These are phyloP conservation scores for Trypanosoma caninum DNA, from an alignment of 208 protist genomes.

Conservation along the genomic window DNA sequence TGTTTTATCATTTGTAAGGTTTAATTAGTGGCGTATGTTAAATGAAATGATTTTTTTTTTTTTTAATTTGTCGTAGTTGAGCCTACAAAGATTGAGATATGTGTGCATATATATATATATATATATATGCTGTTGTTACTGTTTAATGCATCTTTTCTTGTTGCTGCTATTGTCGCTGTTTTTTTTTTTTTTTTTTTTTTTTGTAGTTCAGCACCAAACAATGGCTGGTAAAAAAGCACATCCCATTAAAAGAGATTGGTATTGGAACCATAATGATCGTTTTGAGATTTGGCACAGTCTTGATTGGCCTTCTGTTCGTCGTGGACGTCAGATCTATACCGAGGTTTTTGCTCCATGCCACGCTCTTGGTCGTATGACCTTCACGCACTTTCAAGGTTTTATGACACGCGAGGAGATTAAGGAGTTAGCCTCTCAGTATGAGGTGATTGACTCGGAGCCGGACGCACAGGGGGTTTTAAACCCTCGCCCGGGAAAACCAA, in stretches of 20 bases:
- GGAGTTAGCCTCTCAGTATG: slow-evolving; percentile 88
- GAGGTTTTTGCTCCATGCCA: slow-evolving; percentile 98
- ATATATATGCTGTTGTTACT: slow-evolving; percentile 1
- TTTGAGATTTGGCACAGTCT: slow-evolving; percentile 89
- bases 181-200: slow-evolving; percentile 8
- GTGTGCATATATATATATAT: slow-evolving; percentile 18
- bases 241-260: slow-evolving; percentile 85
- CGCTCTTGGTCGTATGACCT: slow-evolving; percentile 94
- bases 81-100: slow-evolving; percentile 6
- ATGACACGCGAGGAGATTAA: slow-evolving; percentile 97
- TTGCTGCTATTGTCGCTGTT: background rate
- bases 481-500: slow-evolving; percentile 94
- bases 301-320: slow-evolving; percentile 92
- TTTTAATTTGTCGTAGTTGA: no score
- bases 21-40: no score
- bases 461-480: slow-evolving; percentile 96
- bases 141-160: background rate
- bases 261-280: slow-evolving; percentile 89
- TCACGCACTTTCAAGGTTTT: slow-evolving; percentile 97
- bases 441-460: slow-evolving; percentile 94
- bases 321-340: slow-evolving; percentile 97
- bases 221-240: slow-evolving; percentile 87
- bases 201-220: slow-evolving; percentile 12
- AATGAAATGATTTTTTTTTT: slow-evolving; percentile 14
- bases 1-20: slow-evolving; percentile 8